Percentiles rank a stretch among this genome's conserved stretches.
Evolutionary conservation across 345 rosid species (phyloP).

Genomic region (Iberis pinnata): DNA sequence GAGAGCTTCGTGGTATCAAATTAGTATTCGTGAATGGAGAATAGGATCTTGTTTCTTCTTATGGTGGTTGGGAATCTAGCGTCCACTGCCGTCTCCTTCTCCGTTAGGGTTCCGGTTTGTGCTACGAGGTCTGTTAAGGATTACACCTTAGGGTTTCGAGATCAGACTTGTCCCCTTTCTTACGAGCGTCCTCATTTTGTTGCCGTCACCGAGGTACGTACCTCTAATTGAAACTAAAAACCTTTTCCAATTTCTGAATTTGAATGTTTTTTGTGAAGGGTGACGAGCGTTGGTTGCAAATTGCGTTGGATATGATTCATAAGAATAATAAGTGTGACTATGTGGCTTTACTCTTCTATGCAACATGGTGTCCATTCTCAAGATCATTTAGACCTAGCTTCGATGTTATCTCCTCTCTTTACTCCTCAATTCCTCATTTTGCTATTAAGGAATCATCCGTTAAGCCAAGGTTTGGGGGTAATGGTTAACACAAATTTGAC

Average conservation of each 20-base stretch:
- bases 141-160: conserved; percentile 45
- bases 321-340: conserved; percentile 40
- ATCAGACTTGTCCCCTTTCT: conserved; percentile 28
- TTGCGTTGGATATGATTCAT: conserved; percentile 51
- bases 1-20: too few species aligned
- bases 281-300: conserved; percentile 55
- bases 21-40: too few species aligned
- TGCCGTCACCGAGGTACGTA: conserved; percentile 55
- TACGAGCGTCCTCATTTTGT: conserved; percentile 13
- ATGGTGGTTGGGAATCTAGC: too few species aligned
- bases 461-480: conserved; percentile 89
- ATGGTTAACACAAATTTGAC: background rate
- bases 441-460: conserved; percentile 67
- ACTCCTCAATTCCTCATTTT: conserved; percentile 58
- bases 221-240: too few species aligned
- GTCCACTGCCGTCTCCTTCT: too few species aligned
- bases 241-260: background rate
- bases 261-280: conserved; percentile 43
- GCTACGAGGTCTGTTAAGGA: conserved; percentile 33
- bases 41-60: too few species aligned
- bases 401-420: conserved; percentile 44
- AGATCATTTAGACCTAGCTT: conserved; percentile 54
- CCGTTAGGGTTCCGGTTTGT: conserved; percentile 36
- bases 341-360: conserved; percentile 81
- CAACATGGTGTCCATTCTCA: conserved; percentile 90